Percentiles rank a stretch among this genome's conserved stretches.
These are phyloP conservation scores for Epichloe baconii DNA, from an alignment of 2,329 filamentous ascomycete species.

Conservation along the genomic window DNA sequence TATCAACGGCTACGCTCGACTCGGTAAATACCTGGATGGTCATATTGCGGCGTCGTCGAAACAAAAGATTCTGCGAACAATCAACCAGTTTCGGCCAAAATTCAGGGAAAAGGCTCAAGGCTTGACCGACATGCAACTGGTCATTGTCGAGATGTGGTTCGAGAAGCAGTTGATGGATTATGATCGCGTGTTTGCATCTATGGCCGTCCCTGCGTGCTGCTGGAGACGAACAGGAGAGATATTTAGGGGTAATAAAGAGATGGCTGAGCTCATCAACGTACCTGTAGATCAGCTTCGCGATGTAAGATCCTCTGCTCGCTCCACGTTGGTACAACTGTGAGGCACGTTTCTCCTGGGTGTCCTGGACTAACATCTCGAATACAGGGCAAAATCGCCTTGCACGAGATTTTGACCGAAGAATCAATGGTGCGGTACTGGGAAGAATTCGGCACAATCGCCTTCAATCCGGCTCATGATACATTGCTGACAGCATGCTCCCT, in stretches of 20 bases:
- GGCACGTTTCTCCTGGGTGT: not conserved
- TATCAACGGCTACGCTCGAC: slow-evolving; percentile 82
- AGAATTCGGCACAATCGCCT: slow-evolving; percentile 95
- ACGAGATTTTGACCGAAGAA: slow-evolving; percentile 91
- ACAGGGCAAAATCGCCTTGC: slow-evolving; percentile 84
- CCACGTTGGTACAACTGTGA: not conserved
- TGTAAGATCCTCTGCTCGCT: slow-evolving; percentile 39
- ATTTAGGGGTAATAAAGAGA: slow-evolving; percentile 94
- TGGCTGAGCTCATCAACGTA: slow-evolving; percentile 91
- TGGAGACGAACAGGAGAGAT: slow-evolving; percentile 97
- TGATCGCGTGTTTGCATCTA: slow-evolving; percentile 94
- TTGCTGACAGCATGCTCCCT: slow-evolving; percentile 87
- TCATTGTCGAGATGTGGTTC: slow-evolving; percentile 98
- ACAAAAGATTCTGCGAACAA: slow-evolving; percentile 80
- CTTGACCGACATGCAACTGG: slow-evolving; percentile 84
- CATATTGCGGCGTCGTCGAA: slow-evolving; percentile 73
- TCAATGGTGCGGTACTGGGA: slow-evolving; percentile 97
- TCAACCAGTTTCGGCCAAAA: slow-evolving; percentile 87
- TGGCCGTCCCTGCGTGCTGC: slow-evolving; percentile 96
- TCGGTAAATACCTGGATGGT: slow-evolving; percentile 84
- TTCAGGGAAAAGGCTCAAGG: slow-evolving; percentile 91
- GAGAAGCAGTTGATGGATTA: slow-evolving; percentile 95
- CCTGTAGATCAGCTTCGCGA: slow-evolving; percentile 84
- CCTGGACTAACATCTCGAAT: not conserved
- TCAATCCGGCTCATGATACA: slow-evolving; percentile 86